These are phyloP conservation scores for Fistulifera solaris DNA, from an alignment of 108 stramenopile genomes.

Conservation along the genomic window DNA sequence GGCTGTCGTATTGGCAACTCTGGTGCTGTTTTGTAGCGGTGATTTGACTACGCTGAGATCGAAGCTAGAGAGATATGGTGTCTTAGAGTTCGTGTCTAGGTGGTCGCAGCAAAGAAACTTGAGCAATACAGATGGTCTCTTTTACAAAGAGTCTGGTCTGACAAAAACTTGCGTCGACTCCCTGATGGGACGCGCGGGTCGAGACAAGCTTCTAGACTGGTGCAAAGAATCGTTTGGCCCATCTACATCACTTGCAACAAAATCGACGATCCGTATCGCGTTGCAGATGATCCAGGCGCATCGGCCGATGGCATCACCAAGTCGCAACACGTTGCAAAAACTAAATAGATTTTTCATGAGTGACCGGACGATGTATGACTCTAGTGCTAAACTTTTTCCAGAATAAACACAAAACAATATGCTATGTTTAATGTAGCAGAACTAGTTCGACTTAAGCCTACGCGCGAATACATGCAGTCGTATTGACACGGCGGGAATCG, in stretches of 20 bases:
- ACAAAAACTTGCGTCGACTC: neutral
- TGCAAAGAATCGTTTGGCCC: neutral
- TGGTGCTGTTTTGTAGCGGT: conserved; percentile 25
- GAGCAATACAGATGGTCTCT: neutral
- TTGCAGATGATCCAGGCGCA: conserved; percentile 51
- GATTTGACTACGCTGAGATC: neutral
- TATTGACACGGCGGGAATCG: neutral
- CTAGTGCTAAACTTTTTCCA: too few species aligned
- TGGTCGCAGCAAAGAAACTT: neutral
- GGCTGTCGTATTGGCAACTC: conserved; percentile 47
- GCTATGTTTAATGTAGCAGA: too few species aligned
- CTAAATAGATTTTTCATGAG: conserved; percentile 74
- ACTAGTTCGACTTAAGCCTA: too few species aligned
- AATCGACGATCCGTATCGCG: conserved; percentile 42
- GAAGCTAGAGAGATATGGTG: neutral
- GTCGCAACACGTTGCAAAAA: conserved; percentile 65
- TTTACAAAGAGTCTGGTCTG: neutral
- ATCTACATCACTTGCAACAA: conserved; percentile 28
- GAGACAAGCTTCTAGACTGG: neutral
- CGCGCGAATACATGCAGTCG: too few species aligned
- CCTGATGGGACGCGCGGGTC: neutral
- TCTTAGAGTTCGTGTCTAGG: neutral
- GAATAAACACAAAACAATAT: too few species aligned
- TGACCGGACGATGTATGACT: neutral
- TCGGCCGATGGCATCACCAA: conserved; percentile 56